Percentiles rank a stretch among this genome's conserved stretches.
Conservation (phyloP, 2,329 filamentous ascomycete genomes). For the Diaporthe vaccinii region DNA sequence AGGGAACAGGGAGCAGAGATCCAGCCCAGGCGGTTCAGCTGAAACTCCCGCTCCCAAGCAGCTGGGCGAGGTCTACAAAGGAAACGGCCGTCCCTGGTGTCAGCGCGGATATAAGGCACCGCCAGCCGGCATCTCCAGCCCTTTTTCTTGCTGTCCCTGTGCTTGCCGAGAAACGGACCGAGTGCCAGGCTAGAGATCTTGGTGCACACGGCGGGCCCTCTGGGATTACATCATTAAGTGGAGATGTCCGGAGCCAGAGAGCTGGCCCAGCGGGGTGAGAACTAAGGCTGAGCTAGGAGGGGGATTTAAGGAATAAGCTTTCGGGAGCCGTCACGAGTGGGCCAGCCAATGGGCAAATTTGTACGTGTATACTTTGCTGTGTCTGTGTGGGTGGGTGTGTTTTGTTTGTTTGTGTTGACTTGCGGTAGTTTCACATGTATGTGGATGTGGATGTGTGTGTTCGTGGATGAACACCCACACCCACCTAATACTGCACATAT, state of each 20-base stretch:
- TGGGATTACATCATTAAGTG: constrained; percentile 36
- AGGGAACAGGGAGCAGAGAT: neutral
- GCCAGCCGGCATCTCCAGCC: neutral
- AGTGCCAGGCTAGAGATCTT: constrained; percentile 24
- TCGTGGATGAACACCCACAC: constrained; percentile 7
- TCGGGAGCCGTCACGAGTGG: constrained; percentile 25
- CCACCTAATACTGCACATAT: neutral
- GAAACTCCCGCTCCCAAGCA: constrained; percentile 11
- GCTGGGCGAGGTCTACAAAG: neutral
- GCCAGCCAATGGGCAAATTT: constrained; percentile 26
- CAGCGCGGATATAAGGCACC: constrained; percentile 27
- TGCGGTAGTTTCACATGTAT: constrained; percentile 11
- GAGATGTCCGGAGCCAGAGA: constrained; percentile 37
- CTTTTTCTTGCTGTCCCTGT: neutral
- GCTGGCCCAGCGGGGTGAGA: constrained; percentile 2
- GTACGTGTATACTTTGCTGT: neutral
- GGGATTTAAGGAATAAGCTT: constrained; percentile 10
- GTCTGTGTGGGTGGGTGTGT: neutral
- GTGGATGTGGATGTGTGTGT: neutral
- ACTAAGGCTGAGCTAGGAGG: constrained; percentile 18
- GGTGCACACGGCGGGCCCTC: constrained; percentile 16
- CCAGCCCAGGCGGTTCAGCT: constrained; percentile 12
- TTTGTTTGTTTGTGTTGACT: neutral
- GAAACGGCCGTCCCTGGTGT: neutral
- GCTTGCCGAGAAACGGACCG: constrained; percentile 20